Conservation (phyloP, 495 filamentous ascomycete genomes). For the Cercophora scortea region DNA sequence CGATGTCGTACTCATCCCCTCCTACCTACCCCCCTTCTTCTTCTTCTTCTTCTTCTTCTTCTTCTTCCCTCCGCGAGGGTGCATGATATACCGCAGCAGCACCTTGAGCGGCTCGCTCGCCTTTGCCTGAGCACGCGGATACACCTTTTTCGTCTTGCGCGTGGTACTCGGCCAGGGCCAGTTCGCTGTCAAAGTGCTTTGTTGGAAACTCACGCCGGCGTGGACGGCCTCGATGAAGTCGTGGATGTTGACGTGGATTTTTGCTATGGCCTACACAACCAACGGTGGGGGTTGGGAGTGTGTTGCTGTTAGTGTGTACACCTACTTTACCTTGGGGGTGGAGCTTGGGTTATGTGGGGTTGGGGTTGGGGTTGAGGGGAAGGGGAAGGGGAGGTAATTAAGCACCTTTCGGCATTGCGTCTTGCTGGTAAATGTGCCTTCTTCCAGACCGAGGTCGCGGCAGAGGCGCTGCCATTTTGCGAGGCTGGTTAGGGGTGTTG, state of each 20-base stretch:
- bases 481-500: neutral
- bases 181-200: slow-evolving; percentile 10
- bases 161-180: slow-evolving; percentile 20
- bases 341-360: too few species aligned
- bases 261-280: slow-evolving; percentile 15
- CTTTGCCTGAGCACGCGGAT: slow-evolving; percentile 10
- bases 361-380: neutral
- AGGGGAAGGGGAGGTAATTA: neutral
- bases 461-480: slow-evolving; percentile 30
- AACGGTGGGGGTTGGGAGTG: neutral
- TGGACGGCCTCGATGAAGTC: slow-evolving; percentile 15
- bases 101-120: slow-evolving; percentile 23
- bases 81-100: neutral
- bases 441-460: slow-evolving; percentile 22
- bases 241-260: slow-evolving; percentile 29
- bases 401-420: slow-evolving; percentile 28
- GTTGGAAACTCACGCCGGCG: neutral
- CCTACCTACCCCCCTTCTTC: too few species aligned
- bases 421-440: slow-evolving; percentile 17
- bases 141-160: slow-evolving; percentile 3
- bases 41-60: too few species aligned
- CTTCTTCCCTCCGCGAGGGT: too few species aligned
- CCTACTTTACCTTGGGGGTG: too few species aligned
- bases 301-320: too few species aligned
- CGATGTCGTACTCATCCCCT: too few species aligned